Percentiles rank a stretch among this genome's conserved stretches.
Evolutionary conservation across 2,329 filamentous ascomycete species (phyloP).

Genomic region (Fusarium subtropicale): DNA sequence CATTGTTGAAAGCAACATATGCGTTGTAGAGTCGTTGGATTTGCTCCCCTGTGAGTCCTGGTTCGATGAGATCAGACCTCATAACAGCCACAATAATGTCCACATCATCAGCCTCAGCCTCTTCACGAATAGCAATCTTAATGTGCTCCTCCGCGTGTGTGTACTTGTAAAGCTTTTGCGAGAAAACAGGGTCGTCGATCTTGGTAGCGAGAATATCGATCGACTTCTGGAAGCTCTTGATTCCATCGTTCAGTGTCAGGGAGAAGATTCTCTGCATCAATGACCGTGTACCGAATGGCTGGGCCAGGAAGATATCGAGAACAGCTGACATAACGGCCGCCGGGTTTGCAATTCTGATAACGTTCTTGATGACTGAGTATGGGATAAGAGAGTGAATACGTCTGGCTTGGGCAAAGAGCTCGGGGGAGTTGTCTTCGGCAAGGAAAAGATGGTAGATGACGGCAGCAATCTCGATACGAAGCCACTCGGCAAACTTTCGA

Average conservation of each 20-base stretch:
- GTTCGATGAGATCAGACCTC: slow-evolving; percentile 79
- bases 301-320: slow-evolving; percentile 93
- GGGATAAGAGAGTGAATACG: slow-evolving; percentile 95
- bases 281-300: slow-evolving; percentile 90
- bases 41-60: slow-evolving; percentile 78
- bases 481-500: slow-evolving; percentile 97
- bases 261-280: slow-evolving; percentile 95
- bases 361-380: slow-evolving; percentile 93
- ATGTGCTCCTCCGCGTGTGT: slow-evolving; percentile 78
- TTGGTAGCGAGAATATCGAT: slow-evolving; percentile 82
- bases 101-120: slow-evolving; percentile 78
- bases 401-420: slow-evolving; percentile 93
- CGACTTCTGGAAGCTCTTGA: slow-evolving; percentile 84
- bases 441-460: slow-evolving; percentile 98
- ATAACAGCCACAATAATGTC: slow-evolving; percentile 89
- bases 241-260: slow-evolving; percentile 89
- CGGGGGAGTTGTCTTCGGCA: slow-evolving; percentile 97
- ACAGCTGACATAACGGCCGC: slow-evolving; percentile 97
- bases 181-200: slow-evolving; percentile 83
- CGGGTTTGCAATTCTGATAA: slow-evolving; percentile 95
- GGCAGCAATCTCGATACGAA: slow-evolving; percentile 95
- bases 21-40: slow-evolving; percentile 90
- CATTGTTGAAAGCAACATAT: slow-evolving; percentile 95
- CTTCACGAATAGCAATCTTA: slow-evolving; percentile 78
- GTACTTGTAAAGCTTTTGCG: slow-evolving; percentile 84